phyloP scores from a whole-genome alignment of 2,329 filamentous ascomycete species.

The Pseudopyricularia javanii region DNA sequence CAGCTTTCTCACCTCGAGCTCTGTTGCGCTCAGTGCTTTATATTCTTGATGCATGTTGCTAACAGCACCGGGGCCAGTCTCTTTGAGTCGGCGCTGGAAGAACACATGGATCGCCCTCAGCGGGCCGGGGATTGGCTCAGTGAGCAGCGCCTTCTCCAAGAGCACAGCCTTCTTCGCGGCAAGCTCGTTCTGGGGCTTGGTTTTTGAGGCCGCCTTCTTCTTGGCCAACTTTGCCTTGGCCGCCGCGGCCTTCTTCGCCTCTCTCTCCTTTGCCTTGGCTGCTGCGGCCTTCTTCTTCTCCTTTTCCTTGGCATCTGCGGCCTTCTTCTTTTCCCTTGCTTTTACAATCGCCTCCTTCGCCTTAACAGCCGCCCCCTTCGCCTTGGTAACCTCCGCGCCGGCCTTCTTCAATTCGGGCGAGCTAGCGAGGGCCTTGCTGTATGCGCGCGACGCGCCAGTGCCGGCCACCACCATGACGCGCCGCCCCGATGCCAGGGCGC shows the following conservation, averaged over 20 bases:
- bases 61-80: neutral
- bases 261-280: constrained; percentile 11
- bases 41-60: constrained; percentile 12
- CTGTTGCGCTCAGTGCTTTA: constrained; percentile 24
- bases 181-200: constrained; percentile 25
- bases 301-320: constrained; percentile 10
- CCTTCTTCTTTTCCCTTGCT: constrained; percentile 13
- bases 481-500: neutral
- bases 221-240: constrained; percentile 6
- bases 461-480: constrained; percentile 2
- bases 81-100: constrained; percentile 16
- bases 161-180: constrained; percentile 20
- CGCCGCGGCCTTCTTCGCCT: constrained; percentile 11
- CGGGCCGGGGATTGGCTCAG: constrained; percentile 22
- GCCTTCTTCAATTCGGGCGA: constrained; percentile 12
- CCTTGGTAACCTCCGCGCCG: constrained; percentile 9
- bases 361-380: constrained; percentile 5
- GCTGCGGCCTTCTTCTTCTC: constrained; percentile 14
- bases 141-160: constrained; percentile 27
- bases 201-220: constrained; percentile 20
- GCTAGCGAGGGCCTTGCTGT: constrained; percentile 6
- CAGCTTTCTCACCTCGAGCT: constrained; percentile 28
- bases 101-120: constrained; percentile 24
- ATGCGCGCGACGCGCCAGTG: neutral
- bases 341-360: neutral